Evolutionary conservation across 768 basidiomycete genomes (phyloP).

Genomic region (Leccinum ochraceum): DNA sequence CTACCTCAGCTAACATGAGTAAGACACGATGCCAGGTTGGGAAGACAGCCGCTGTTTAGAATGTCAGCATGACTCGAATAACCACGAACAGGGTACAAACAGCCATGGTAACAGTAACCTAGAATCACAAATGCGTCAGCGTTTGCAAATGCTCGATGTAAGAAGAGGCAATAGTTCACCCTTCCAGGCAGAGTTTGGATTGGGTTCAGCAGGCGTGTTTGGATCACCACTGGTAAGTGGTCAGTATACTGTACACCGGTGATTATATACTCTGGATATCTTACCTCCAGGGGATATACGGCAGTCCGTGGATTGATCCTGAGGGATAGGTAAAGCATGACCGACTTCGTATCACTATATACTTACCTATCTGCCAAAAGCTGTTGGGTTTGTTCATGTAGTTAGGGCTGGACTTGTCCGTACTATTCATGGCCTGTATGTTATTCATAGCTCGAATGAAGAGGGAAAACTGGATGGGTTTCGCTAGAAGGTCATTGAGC

Average conservation of each 20-base stretch:
- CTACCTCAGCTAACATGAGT: slow-evolving; percentile 16
- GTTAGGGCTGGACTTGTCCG: neutral
- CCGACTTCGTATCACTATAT: neutral
- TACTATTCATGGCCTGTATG: slow-evolving; percentile 5
- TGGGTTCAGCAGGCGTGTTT: slow-evolving; percentile 4
- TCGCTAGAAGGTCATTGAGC: slow-evolving; percentile 16
- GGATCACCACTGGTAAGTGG: slow-evolving; percentile 18
- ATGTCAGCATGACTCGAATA: neutral
- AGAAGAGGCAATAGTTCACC: slow-evolving; percentile 3
- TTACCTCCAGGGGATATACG: slow-evolving; percentile 15
- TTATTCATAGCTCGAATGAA: slow-evolving; percentile 20
- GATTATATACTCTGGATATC: neutral
- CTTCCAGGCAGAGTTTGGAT: slow-evolving; percentile 3
- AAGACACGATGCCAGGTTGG: slow-evolving; percentile 24
- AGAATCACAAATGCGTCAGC: slow-evolving; percentile 5
- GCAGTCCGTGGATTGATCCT: slow-evolving; percentile 22
- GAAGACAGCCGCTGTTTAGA: slow-evolving; percentile 19
- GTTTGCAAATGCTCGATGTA: neutral
- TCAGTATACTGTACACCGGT: neutral
- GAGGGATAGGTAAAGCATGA: neutral
- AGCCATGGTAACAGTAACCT: slow-evolving; percentile 25
- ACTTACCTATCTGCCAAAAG: slow-evolving; percentile 23
- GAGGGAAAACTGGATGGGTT: slow-evolving; percentile 18
- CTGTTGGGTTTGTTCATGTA: slow-evolving; percentile 20
- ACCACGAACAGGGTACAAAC: neutral